Conservation (phyloP, 352 stramenopile genomes). For the Aphanomyces astaci region DNA sequence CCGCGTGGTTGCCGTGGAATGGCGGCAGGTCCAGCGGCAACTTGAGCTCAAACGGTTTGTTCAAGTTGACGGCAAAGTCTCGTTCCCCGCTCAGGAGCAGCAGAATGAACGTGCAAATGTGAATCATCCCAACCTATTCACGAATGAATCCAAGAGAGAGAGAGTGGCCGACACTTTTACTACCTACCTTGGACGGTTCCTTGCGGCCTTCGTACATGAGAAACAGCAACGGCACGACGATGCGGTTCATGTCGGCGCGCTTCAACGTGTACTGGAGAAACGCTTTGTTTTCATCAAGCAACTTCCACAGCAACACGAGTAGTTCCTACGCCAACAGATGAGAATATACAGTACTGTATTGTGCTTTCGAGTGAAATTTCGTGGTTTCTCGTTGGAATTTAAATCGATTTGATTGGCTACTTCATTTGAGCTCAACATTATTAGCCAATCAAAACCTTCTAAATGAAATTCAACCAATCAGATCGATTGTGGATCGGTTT, state of each 20-base stretch:
- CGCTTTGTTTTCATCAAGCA: constrained; percentile 95
- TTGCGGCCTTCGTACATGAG: constrained; percentile 92
- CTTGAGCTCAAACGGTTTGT: constrained; percentile 92
- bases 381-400: no score
- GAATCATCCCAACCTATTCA: constrained; percentile 86
- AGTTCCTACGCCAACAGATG: constrained; percentile 80
- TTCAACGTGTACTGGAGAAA: constrained; percentile 94
- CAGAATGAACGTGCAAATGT: constrained; percentile 98
- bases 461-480: no score
- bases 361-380: no score
- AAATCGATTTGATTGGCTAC: no score
- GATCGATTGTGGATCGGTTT: no score
- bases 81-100: constrained; percentile 95
- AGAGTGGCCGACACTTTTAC: background rate
- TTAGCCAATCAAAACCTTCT: no score
- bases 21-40: constrained; percentile 92
- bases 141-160: background rate
- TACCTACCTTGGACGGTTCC: constrained; percentile 84
- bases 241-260: constrained; percentile 89
- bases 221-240: constrained; percentile 80
- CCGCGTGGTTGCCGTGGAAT: constrained; percentile 94
- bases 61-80: constrained; percentile 95
- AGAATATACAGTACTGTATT: no score
- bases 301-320: constrained; percentile 97
- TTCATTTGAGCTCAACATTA: no score